phyloP scores from a whole-genome alignment of 441 rosid species.

The Omphalea diandra region DNA sequence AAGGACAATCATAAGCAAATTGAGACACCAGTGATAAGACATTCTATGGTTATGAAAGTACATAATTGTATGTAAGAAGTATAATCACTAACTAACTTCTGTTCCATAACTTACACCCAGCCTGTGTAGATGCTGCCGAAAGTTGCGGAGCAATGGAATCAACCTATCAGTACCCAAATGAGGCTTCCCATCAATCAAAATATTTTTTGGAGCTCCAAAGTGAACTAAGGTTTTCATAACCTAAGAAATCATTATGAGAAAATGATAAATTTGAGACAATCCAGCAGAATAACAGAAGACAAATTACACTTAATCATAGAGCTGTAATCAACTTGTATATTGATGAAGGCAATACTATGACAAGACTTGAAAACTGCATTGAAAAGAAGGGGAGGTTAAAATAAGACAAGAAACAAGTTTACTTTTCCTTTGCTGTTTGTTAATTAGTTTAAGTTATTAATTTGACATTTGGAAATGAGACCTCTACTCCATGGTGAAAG shows the following conservation, averaged over 20 bases:
- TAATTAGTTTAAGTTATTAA: background rate
- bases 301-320: background rate
- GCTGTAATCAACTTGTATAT: background rate
- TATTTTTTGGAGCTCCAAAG: conserved; percentile 85
- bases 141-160: conserved; percentile 79
- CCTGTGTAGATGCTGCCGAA: conserved; percentile 73
- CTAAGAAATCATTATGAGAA: conserved; percentile 36
- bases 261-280: conserved; percentile 10
- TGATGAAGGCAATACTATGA: background rate
- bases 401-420: background rate
- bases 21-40: background rate
- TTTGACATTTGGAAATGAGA: background rate
- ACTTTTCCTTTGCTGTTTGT: background rate
- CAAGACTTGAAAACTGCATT: conserved; percentile 5
- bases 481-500: background rate
- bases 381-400: background rate
- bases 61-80: background rate
- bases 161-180: conserved; percentile 93
- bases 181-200: conserved; percentile 89
- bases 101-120: conserved; percentile 57
- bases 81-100: background rate
- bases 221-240: conserved; percentile 87
- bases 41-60: conserved; percentile 2
- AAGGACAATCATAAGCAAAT: conserved; percentile 8
- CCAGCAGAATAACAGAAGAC: background rate